Conservation (phyloP, 805 yeast species). For the Ogataea philodendri region DNA sequence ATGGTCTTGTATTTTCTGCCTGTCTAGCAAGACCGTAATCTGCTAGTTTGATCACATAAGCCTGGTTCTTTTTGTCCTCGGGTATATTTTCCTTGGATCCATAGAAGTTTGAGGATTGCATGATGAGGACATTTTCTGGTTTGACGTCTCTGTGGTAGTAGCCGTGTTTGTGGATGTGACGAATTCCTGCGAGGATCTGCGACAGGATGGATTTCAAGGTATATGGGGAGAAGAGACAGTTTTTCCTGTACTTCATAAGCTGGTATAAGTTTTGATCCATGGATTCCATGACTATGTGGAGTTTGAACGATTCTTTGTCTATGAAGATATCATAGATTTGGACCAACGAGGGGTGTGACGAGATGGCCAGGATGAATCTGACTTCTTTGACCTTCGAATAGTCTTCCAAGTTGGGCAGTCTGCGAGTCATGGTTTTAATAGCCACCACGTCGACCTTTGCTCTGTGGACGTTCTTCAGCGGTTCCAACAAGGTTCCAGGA, state of each 20-base stretch:
- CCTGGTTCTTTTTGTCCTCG: conserved; percentile 36
- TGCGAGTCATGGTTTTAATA: conserved; percentile 71
- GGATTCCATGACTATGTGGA: conserved; percentile 86
- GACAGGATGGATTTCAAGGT: conserved; percentile 65
- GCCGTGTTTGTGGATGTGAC: conserved; percentile 70
- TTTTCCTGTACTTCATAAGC: conserved; percentile 62
- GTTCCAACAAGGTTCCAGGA: conserved; percentile 55
- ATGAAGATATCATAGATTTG: conserved; percentile 77
- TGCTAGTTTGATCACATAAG: conserved; percentile 68
- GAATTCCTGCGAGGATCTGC: conserved; percentile 73
- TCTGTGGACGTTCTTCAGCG: conserved; percentile 21
- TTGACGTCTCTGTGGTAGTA: conserved; percentile 88
- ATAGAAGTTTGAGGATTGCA: conserved; percentile 55
- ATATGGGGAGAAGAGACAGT: conserved; percentile 49
- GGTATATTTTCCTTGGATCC: conserved; percentile 42
- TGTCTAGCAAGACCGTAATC: conserved; percentile 79
- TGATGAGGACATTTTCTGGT: conserved; percentile 85
- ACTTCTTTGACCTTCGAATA: conserved; percentile 64
- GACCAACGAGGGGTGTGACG: conserved; percentile 69
- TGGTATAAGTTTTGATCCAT: conserved; percentile 82
- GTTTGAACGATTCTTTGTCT: conserved; percentile 54
- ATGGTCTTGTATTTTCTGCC: conserved; percentile 49
- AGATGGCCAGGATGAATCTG: conserved; percentile 61
- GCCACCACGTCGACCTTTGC: conserved; percentile 53
- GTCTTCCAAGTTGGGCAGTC: conserved; percentile 50